Evolutionary conservation across 1,139 yeast genomes (phyloP), one percentile per base, ranked within the genome.

Genomic region (Candida gigantensis): DNA sequence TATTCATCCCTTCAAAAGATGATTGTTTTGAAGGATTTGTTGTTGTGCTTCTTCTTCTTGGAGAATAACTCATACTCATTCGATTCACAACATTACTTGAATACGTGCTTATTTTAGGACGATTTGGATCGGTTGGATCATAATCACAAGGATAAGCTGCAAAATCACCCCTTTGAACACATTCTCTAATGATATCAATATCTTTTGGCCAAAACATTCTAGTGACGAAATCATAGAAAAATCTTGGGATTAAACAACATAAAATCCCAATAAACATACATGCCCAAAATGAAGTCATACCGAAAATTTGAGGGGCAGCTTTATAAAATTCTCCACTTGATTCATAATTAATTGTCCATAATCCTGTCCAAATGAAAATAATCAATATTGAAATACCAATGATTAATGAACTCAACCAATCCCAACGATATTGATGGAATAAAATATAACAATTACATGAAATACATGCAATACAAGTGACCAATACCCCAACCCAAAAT

Each of bases 401-500:
- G 52, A 87, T 73, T 37, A 85, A 55, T 13, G 73, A 50, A 4
- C 90, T 79, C 38, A 88, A 65, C 95, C 95, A 88, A 62, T 92
- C 98, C 98, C 98, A 92, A 55, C 95, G 75, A 56, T 80, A 80
- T 61, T 88, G 95, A 57, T 89, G 95, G 48, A 84, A 61, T 52
- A 88, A 55, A 35, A 92, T 81, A 64, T 84, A 90, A 10, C 79
- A 50, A 58, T 92, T 87, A 63, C 96, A 88, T 8, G 95, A 68
- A 40, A 84, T 68, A 43, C 86, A 87, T 3, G 95, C 77, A 49
- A 90, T 84, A 20, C 86, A 73, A 5, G 94, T 84, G 27, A 86
- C 95, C 37, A 79, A 71, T 8, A 84, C 70, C 57, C 97, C 98
- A 52, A 89, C 77, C 75, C 84, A 83, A 58, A 79, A 90, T 52